phyloP scores from a whole-genome alignment of 305 asterid genomes.

The Fraxinus latifolia region DNA sequence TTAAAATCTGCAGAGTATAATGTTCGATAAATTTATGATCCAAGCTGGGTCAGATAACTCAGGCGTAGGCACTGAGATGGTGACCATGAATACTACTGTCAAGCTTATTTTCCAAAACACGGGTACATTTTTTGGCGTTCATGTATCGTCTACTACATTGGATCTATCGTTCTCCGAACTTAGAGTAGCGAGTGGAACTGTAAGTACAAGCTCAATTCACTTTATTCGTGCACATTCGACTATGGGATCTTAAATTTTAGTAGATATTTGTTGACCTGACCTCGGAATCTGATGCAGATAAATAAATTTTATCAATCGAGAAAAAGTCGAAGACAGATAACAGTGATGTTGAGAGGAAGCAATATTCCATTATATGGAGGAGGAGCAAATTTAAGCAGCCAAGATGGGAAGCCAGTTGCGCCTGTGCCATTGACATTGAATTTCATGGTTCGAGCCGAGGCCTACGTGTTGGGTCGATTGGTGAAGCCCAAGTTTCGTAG shows the following conservation, averaged over 20 bases:
- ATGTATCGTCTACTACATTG: constrained; percentile 70
- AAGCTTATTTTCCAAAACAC: constrained; percentile 56
- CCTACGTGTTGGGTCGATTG: constrained; percentile 75
- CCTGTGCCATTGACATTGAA: constrained; percentile 58
- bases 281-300: constrained; percentile 36
- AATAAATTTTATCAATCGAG: constrained; percentile 71
- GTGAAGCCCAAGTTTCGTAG: constrained; percentile 78
- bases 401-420: constrained; percentile 47
- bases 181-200: constrained; percentile 62
- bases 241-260: background rate
- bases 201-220: constrained; percentile 28
- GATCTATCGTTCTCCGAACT: constrained; percentile 65
- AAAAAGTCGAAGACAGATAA: constrained; percentile 56
- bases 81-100: constrained; percentile 66
- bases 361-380: constrained; percentile 80
- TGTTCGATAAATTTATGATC: constrained; percentile 57
- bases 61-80: constrained; percentile 83
- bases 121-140: constrained; percentile 88
- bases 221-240: background rate
- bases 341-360: constrained; percentile 49
- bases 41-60: constrained; percentile 80
- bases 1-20: constrained; percentile 56
- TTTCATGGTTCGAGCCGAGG: constrained; percentile 66
- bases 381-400: constrained; percentile 57
- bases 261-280: background rate